Evolutionary conservation across 176 grass and related monocot species (phyloP).

Genomic region (Chloris gayana): DNA sequence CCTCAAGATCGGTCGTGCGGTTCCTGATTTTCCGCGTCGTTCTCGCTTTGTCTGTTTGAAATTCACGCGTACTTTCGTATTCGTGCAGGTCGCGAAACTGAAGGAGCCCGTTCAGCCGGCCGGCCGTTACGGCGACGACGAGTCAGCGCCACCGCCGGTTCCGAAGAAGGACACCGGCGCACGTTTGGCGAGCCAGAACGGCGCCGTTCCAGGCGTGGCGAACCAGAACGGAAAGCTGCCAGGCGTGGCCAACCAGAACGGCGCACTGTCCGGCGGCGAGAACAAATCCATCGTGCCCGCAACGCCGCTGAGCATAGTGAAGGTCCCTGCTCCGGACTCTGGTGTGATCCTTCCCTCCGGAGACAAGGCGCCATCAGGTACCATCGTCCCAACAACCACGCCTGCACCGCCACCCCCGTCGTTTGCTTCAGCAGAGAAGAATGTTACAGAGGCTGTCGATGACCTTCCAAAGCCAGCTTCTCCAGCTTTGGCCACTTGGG

Average conservation of each 20-base stretch:
- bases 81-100: conserved; percentile 34
- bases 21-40: neutral
- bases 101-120: conserved; percentile 30
- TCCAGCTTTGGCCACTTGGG: neutral
- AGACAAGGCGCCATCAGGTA: neutral
- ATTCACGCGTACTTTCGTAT: neutral
- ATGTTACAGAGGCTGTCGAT: neutral
- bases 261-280: neutral
- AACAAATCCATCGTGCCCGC: conserved; percentile 18
- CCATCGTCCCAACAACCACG: neutral
- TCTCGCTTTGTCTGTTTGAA: neutral
- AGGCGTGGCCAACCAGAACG: neutral
- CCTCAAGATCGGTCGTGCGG: conserved; percentile 2
- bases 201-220: neutral
- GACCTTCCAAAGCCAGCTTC: conserved; percentile 16
- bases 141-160: neutral
- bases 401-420: neutral
- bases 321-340: neutral
- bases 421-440: neutral
- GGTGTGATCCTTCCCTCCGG: neutral
- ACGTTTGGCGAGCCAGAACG: neutral
- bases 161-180: neutral
- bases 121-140: conserved; percentile 34
- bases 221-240: neutral
- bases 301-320: neutral